Evolutionary conservation across 345 rosid species (phyloP), one percentile per base, ranked within the genome.

Genomic region (Lenwebbia sp.): DNA sequence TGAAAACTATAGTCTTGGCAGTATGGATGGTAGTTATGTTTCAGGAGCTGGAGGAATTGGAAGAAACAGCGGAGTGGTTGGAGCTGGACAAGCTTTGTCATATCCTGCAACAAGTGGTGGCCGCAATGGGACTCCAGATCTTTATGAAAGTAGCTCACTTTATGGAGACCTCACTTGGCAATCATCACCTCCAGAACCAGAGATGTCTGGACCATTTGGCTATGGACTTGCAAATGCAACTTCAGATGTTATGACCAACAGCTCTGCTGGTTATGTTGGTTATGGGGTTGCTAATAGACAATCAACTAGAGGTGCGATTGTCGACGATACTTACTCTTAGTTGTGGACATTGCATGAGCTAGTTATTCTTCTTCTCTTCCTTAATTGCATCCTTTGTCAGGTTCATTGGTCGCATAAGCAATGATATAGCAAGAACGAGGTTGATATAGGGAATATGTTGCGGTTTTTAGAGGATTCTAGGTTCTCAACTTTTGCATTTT

Each of bases 251-350:
- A 85, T 88, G 83, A 50, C 89, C 47, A 88, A 89, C 87, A 93
- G 83, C 85, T 58, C 94, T 86, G 92, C 89, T 84, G 91, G 90
- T 86, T 92, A 90, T 58, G 91, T 88, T 91, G 95, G 90, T 82
- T 94, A 90, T 89, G 89, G 92, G 83, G 92, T 92, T 89, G 82
- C 90, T 78, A 90, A 88, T 90, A 92, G 94, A 91, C 96, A 92
- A 86, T 40, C 93, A 88, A 91, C 83, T 91, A 91, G 96, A 91
- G 96, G 97, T 91, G 90, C 85, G 86, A 60, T 82, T 28, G 51
- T 60, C 9, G 13, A 70, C 4, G 7, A 70, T 33, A 47, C 60
- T 28, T 25, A 47, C 13, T 44, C 82, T 25, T 85, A 23, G 53
- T 65, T 83, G 83, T 70, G 41, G 81, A 70, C 47, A 9, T 70